These are phyloP conservation scores for Cyberlindnera mississippiensis DNA, from an alignment of 805 yeast genomes.

Conservation along the genomic window DNA sequence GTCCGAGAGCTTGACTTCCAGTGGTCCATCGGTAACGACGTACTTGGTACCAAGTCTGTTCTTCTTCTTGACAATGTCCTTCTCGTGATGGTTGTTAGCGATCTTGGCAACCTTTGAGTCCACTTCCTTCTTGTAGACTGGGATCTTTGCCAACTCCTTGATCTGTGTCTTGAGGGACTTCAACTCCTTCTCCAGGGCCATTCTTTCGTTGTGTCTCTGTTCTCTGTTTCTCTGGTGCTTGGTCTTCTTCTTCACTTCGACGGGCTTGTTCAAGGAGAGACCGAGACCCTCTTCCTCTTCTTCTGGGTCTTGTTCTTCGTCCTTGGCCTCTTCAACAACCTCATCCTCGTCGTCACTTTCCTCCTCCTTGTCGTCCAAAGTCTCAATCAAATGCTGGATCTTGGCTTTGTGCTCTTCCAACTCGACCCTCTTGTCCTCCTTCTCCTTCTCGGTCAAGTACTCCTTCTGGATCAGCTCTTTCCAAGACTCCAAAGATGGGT, in stretches of 20 bases:
- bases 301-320: constrained; percentile 32
- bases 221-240: constrained; percentile 70
- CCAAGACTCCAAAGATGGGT: constrained; percentile 88
- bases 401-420: constrained; percentile 60
- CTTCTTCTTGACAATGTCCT: constrained; percentile 26
- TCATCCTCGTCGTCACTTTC: constrained; percentile 37
- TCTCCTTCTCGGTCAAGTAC: constrained; percentile 57
- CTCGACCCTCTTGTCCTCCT: constrained; percentile 59
- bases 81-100: constrained; percentile 13
- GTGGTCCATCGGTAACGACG: constrained; percentile 41
- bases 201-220: constrained; percentile 56
- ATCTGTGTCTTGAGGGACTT: constrained; percentile 58
- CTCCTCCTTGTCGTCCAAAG: constrained; percentile 56
- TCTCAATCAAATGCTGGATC: constrained; percentile 61
- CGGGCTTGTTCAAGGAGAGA: constrained; percentile 72
- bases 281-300: constrained; percentile 38
- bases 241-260: constrained; percentile 67
- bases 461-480: constrained; percentile 63
- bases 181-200: constrained; percentile 50
- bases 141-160: constrained; percentile 50
- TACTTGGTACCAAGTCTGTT: constrained; percentile 43
- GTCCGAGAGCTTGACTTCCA: constrained; percentile 81
- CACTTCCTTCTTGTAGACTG: constrained; percentile 31
- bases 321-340: constrained; percentile 27
- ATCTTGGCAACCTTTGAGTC: constrained; percentile 23